Conservation (phyloP, 176 grass and related monocot genomes). For the Aegilops speltoides region DNA sequence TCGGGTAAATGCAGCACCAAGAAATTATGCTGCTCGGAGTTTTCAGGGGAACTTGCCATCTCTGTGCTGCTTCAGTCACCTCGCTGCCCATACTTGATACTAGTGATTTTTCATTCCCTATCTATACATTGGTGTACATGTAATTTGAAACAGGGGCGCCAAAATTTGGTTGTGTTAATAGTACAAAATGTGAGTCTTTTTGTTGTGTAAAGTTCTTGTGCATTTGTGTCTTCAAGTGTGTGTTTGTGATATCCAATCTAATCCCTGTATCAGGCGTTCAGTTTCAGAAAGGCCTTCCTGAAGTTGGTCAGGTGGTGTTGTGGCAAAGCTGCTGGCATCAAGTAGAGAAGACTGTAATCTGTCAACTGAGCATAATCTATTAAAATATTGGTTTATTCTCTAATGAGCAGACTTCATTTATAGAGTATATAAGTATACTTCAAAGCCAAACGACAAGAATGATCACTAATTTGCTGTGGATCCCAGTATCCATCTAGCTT, state of each 20-base stretch:
- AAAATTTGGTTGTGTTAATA: conserved; percentile 23
- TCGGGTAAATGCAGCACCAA: background rate
- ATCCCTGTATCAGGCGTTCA: conserved; percentile 1
- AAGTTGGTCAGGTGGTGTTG: background rate
- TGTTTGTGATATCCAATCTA: background rate
- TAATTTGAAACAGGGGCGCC: background rate
- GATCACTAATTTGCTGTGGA: too few relatives aligned
- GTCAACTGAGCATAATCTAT: too few relatives aligned
- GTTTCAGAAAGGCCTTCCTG: background rate
- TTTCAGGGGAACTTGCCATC: background rate
- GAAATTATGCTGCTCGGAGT: background rate
- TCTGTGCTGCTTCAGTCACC: background rate
- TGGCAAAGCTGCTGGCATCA: too few relatives aligned
- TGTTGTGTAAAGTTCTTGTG: background rate
- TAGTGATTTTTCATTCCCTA: background rate
- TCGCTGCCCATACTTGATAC: background rate
- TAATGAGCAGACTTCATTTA: too few relatives aligned
- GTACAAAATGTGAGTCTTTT: background rate
- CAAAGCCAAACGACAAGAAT: too few relatives aligned
- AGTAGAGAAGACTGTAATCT: too few relatives aligned
- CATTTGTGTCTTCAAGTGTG: background rate
- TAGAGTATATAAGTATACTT: too few relatives aligned
- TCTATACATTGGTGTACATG: background rate
- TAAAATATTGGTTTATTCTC: too few relatives aligned
- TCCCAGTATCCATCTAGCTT: too few relatives aligned